Evolutionary conservation across 192 early-diverging fungal genomes (phyloP).

Genomic region (Mortierella alpina): DNA sequence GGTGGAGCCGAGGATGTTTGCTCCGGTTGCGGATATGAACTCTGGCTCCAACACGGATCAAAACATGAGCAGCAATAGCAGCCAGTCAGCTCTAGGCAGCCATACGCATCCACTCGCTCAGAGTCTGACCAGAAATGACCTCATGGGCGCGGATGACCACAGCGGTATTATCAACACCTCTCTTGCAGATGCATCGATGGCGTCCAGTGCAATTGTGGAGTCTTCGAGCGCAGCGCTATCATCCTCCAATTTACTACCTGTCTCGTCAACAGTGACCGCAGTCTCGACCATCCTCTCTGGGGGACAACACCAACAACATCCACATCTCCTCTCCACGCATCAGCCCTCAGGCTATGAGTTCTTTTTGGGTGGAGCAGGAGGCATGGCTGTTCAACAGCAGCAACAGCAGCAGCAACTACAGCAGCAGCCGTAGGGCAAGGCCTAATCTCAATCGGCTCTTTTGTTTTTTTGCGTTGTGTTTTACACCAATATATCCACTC

Average conservation of each 20-base stretch:
- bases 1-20: slow-evolving; percentile 1
- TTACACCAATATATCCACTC: no score
- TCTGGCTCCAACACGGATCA: neutral
- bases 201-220: neutral
- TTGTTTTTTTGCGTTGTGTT: no score
- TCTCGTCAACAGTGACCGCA: neutral
- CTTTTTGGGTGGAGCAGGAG: slow-evolving; percentile 1
- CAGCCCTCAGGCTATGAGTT: slow-evolving; percentile 16
- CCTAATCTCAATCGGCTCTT: no score
- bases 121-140: slow-evolving; percentile 28
- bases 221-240: neutral
- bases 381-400: slow-evolving; percentile 3
- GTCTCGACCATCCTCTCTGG: neutral
- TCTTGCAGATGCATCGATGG: neutral
- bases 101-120: slow-evolving; percentile 29
- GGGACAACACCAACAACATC: slow-evolving; percentile 5
- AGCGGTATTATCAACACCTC: neutral
- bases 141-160: neutral
- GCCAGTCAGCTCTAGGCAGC: neutral
- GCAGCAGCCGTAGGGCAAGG: neutral
- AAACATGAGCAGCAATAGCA: neutral
- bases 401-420: slow-evolving; percentile 8
- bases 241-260: neutral
- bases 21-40: neutral
- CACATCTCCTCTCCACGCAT: neutral